Evolutionary conservation across 164 flowering plant genomes (phyloP).

Genomic region (Nymphaea colorata): DNA sequence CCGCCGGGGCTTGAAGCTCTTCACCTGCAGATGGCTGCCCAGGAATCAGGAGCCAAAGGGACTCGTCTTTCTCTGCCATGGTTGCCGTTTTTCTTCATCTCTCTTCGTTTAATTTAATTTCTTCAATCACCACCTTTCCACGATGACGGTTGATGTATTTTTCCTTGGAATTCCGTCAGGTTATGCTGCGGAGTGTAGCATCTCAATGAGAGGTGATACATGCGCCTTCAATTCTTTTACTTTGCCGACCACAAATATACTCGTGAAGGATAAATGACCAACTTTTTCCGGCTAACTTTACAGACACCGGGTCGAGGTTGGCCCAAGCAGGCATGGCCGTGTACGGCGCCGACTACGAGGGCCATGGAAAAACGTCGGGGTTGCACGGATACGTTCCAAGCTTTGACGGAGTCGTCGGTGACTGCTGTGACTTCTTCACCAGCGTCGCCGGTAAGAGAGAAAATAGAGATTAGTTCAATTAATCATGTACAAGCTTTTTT

Average conservation of each 20-base stretch:
- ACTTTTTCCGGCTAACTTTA: no score
- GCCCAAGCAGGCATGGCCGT: constrained; percentile 69
- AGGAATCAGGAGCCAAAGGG: constrained; percentile 43
- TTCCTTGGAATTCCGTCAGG: constrained; percentile 19
- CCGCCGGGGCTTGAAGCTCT: constrained; percentile 40
- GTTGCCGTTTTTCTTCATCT: constrained; percentile 4
- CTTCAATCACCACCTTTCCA: background rate
- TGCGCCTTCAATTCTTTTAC: background rate
- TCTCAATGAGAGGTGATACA: constrained; percentile 57
- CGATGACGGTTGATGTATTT: no score
- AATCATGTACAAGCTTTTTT: no score
- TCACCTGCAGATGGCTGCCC: constrained; percentile 62
- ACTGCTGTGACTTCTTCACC: constrained; percentile 47
- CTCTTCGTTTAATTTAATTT: background rate
- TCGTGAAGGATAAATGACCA: background rate
- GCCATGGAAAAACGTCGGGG: constrained; percentile 89
- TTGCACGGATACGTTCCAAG: constrained; percentile 33
- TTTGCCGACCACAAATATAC: background rate
- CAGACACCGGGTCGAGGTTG: constrained; percentile 60
- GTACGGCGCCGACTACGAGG: constrained; percentile 70
- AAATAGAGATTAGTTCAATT: no score
- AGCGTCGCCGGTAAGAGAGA: constrained; percentile 10
- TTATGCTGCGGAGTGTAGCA: constrained; percentile 81
- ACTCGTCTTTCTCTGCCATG: constrained; percentile 57
- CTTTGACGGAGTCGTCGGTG: constrained; percentile 54